A percentile compares a stretch with the other conserved stretches of the same genome.
These are phyloP conservation scores for Volvox reticuliferus DNA, from an alignment of 139 green algal species.

Conservation along the genomic window DNA sequence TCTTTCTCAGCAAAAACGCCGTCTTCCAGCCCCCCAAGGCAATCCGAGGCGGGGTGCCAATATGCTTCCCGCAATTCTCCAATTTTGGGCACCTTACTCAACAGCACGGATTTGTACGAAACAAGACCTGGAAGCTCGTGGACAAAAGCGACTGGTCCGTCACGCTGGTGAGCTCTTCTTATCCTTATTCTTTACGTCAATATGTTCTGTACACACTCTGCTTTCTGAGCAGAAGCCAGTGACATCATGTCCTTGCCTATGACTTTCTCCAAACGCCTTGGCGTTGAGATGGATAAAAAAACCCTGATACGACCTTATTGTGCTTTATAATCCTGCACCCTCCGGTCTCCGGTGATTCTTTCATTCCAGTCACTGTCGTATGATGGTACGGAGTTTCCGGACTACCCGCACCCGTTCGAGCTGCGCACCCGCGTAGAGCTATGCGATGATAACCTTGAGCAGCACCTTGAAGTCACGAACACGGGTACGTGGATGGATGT, in stretches of 20 bases:
- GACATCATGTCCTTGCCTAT: too few species aligned
- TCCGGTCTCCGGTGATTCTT: not conserved
- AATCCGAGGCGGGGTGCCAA: conserved; percentile 86
- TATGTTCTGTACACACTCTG: too few species aligned
- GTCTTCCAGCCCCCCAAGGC: conserved; percentile 90
- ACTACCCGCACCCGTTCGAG: conserved; percentile 69
- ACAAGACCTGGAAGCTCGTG: conserved; percentile 71
- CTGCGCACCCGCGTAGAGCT: conserved; percentile 65
- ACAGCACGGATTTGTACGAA: conserved; percentile 93
- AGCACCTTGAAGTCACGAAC: conserved; percentile 62
- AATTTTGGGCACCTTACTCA: conserved; percentile 78
- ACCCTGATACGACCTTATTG: too few species aligned
- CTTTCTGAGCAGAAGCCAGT: too few species aligned
- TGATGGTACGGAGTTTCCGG: conserved; percentile 45
- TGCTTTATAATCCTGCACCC: too few species aligned
- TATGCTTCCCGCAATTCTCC: conserved; percentile 93
- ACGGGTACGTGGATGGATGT: conserved; percentile 43
- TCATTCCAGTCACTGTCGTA: conserved; percentile 52
- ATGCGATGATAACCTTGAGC: conserved; percentile 50
- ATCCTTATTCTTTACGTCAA: too few species aligned
- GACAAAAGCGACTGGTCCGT: conserved; percentile 37
- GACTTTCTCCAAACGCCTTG: too few species aligned
- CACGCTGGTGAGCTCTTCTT: conserved; percentile 52
- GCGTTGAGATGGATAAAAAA: too few species aligned
- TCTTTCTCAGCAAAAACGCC: conserved; percentile 85